Conservation (phyloP, 192 early-diverging fungal species). For the Backusella australiensis region DNA sequence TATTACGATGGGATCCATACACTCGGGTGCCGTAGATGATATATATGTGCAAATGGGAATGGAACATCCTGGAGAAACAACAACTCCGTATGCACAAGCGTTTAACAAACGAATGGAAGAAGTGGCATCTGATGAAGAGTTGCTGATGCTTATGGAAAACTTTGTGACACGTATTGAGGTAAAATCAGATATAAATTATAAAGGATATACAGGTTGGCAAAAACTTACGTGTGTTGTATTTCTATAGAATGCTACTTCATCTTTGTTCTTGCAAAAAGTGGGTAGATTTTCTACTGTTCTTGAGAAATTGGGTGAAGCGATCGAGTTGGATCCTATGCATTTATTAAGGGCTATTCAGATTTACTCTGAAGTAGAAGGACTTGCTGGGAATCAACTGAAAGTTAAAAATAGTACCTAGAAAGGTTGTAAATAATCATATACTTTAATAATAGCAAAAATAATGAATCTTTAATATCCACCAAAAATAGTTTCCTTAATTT, state of each 20-base stretch:
- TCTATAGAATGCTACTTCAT: constrained; percentile 57
- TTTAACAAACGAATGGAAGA: constrained; percentile 39
- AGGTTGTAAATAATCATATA: not conserved
- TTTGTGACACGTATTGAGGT: constrained; percentile 58
- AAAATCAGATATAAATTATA: not conserved
- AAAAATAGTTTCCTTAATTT: no score
- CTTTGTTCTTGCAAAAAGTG: constrained; percentile 53
- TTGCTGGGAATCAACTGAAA: not conserved
- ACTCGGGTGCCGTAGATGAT: not conserved
- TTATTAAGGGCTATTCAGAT: constrained; percentile 64
- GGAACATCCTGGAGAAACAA: not conserved
- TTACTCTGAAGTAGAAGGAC: constrained; percentile 48
- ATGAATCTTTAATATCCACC: not conserved
- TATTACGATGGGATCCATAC: constrained; percentile 16
- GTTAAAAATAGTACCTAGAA: not conserved
- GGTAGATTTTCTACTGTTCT: constrained; percentile 56
- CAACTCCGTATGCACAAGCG: not conserved
- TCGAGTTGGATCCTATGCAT: constrained; percentile 57
- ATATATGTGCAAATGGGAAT: not conserved
- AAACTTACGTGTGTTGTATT: not conserved
- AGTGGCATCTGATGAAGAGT: constrained; percentile 47
- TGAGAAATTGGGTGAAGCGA: constrained; percentile 55
- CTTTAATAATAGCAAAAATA: not conserved
- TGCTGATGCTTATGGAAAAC: constrained; percentile 46
- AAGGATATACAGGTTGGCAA: not conserved